Evolutionary conservation across 1,284 basidiomycete genomes (phyloP).

Genomic region (Chalciporus sp.): DNA sequence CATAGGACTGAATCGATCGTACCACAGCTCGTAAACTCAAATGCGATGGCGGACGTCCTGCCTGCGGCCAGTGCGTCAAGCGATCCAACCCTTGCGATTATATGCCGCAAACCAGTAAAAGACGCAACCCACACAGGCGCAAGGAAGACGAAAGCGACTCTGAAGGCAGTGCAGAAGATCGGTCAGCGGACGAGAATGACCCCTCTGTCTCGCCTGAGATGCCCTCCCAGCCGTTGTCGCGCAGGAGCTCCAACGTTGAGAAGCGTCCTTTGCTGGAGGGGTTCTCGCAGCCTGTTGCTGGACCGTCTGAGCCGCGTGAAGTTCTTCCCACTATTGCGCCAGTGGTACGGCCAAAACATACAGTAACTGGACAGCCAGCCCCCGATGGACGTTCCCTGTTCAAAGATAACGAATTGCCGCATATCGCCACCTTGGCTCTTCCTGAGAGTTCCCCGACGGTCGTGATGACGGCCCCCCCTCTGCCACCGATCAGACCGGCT

Average conservation of each 20-base stretch:
- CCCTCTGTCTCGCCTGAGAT: constrained; percentile 68
- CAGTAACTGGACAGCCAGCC: constrained; percentile 21
- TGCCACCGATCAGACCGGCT: constrained; percentile 62
- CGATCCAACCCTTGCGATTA: constrained; percentile 77
- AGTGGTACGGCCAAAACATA: constrained; percentile 33
- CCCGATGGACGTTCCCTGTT: constrained; percentile 46
- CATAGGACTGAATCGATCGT: constrained; percentile 25
- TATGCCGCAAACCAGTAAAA: constrained; percentile 67
- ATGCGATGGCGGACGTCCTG: constrained; percentile 79
- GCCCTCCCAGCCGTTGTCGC: constrained; percentile 56
- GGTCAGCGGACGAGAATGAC: constrained; percentile 57
- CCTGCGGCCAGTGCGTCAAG: constrained; percentile 77
- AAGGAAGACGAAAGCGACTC: constrained; percentile 69
- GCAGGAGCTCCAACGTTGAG: constrained; percentile 63
- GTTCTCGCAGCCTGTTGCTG: constrained; percentile 34
- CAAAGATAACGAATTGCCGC: constrained; percentile 65
- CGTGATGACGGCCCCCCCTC: constrained; percentile 60
- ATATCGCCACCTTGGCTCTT: constrained; percentile 66
- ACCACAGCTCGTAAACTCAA: constrained; percentile 75
- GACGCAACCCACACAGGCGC: constrained; percentile 59
- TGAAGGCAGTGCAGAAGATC: constrained; percentile 60
- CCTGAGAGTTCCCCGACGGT: constrained; percentile 54
- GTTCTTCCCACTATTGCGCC: constrained; percentile 25
- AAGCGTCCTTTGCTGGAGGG: constrained; percentile 40
- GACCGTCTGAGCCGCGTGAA: constrained; percentile 40